Conservation (phyloP, 495 filamentous ascomycete genomes). For the Penicillium bovifimosum region DNA sequence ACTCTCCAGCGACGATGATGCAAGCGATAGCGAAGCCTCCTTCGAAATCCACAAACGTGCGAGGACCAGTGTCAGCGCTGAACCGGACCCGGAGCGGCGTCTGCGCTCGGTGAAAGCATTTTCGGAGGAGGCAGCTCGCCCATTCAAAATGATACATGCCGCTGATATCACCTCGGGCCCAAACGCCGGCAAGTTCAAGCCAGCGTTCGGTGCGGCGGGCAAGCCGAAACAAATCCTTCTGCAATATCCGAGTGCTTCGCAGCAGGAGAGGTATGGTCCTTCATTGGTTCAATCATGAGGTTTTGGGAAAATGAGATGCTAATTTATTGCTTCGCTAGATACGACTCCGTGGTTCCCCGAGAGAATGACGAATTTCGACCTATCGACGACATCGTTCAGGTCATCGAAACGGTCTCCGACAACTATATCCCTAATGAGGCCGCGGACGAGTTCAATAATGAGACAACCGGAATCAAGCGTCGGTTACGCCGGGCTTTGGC, state of each 20-base stretch:
- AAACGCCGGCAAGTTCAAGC: conserved; percentile 43
- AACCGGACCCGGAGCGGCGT: conserved; percentile 53
- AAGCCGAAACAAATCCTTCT: conserved; percentile 51
- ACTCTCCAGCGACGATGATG: conserved; percentile 47
- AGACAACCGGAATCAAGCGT: conserved; percentile 65
- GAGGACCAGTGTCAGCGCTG: conserved; percentile 36
- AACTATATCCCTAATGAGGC: conserved; percentile 68
- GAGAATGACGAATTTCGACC: conserved; percentile 78
- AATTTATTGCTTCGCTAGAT: conserved; percentile 44
- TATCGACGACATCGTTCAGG: conserved; percentile 74
- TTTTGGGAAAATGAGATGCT: conserved; percentile 2
- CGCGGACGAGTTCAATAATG: conserved; percentile 61
- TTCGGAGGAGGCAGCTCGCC: conserved; percentile 45
- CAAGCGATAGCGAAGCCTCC: conserved; percentile 42
- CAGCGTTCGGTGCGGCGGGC: conserved; percentile 43
- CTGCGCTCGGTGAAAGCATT: conserved; percentile 58
- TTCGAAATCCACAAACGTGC: conserved; percentile 45
- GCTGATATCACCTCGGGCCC: conserved; percentile 55
- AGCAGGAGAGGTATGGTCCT: conserved; percentile 57
- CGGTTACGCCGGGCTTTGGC: conserved; percentile 64
- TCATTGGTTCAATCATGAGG: background rate
- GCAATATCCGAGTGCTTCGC: conserved; percentile 67
- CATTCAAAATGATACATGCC: conserved; percentile 60
- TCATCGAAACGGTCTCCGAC: conserved; percentile 65
- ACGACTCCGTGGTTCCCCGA: conserved; percentile 68